Evolutionary conservation across 768 basidiomycete genomes (phyloP), one percentile per base, ranked within the genome.

Genomic region (Termitomyces sp.): DNA sequence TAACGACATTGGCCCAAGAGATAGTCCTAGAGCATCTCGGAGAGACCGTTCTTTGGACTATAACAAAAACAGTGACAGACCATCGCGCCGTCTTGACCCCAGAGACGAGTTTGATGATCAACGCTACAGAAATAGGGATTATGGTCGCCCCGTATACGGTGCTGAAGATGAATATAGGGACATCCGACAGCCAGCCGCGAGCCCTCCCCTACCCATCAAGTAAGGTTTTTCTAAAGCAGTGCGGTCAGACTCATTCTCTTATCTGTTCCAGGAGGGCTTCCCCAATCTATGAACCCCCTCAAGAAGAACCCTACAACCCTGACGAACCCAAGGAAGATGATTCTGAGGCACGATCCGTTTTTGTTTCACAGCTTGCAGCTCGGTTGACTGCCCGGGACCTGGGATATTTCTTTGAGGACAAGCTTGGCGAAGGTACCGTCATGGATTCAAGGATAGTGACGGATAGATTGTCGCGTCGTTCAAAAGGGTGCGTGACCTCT

Each of bases 391-490:
- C 95, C 65, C 86, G 94, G 70, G 97, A 99, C 77, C 78, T 99
- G 73, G 95, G 95, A 62, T 91, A 94, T 75, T 99, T 99, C 79
- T 98, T 99, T 68, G 96, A 98, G 78, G 91, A 96, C 69, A 92
- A 95, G 70, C 79, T 98, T 44, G 96, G 95, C 21, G 91, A 94
- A 75, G 88, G 88, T 37, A 85, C 90, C 19, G 97, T 99, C 7
- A 87, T 95, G 79, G 97, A 99, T 66, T 91, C 96, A 27, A 79
- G 94, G 57, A 94, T 99, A 66, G 97, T 99, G 34, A 96, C 94
- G 1, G 97, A 99, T 67, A 80, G 95, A 64, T 76, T 97, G 54
- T 95, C 95, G 23, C 85, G 94, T 66, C 85, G 97, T 54, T 97
- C 94, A n/a, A 99, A 99, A 74, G 97, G 97, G 96, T 98, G 62